Evolutionary conservation across 805 yeast species (phyloP).

Genomic region (Teunomyces aglyptinius): DNA sequence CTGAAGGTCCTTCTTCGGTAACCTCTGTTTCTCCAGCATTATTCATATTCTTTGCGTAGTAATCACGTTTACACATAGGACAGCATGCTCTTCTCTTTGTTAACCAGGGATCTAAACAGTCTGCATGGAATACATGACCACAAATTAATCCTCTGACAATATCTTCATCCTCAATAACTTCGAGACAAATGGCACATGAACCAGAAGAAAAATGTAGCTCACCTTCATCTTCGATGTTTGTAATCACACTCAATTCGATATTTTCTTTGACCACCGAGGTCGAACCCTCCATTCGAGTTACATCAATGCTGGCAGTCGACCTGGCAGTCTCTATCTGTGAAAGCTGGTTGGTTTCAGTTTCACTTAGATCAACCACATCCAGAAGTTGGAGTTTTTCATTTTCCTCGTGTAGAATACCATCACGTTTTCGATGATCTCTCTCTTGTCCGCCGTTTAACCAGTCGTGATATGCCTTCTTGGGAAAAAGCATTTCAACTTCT

Average conservation of each 20-base stretch:
- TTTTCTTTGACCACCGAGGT: background rate
- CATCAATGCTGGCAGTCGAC: background rate
- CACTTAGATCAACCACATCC: background rate
- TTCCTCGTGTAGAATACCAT: slow-evolving; percentile 45
- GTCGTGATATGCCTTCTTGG: slow-evolving; percentile 52
- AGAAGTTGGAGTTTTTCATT: background rate
- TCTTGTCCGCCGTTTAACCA: slow-evolving; percentile 66
- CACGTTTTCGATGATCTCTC: slow-evolving; percentile 44
- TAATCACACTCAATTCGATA: background rate
- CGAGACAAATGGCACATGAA: slow-evolving; percentile 77
- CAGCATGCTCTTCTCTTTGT: slow-evolving; percentile 74
- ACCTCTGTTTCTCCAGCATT: background rate
- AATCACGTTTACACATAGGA: slow-evolving; percentile 78
- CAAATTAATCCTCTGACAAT: slow-evolving; percentile 71
- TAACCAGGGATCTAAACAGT: slow-evolving; percentile 81
- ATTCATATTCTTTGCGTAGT: slow-evolving; percentile 30
- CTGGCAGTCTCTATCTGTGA: background rate
- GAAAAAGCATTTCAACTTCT: slow-evolving; percentile 62
- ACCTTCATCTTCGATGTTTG: slow-evolving; percentile 6
- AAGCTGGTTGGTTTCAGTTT: background rate
- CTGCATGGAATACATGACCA: slow-evolving; percentile 80
- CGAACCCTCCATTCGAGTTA: background rate
- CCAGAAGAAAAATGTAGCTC: slow-evolving; percentile 61
- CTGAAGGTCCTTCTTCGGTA: background rate
- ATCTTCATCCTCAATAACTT: slow-evolving; percentile 59